Conservation (phyloP, 2,329 filamentous ascomycete species). For the Curvularia verruculosa region DNA sequence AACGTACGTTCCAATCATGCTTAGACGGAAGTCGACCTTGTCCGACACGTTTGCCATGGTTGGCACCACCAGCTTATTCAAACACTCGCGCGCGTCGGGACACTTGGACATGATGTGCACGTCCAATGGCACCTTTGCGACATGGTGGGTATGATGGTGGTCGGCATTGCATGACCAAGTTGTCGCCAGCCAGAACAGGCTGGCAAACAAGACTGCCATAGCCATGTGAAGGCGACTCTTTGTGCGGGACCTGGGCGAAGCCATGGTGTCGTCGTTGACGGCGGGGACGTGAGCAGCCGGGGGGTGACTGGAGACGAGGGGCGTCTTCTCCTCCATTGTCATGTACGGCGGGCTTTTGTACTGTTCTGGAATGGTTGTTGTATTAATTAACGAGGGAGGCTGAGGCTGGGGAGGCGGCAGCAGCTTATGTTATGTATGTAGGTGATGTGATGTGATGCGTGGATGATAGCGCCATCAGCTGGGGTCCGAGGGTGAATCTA, state of each 20-base stretch:
- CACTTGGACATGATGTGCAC: conserved; percentile 96
- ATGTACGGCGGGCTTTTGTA: conserved; percentile 10
- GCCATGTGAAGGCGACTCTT: conserved; percentile 35
- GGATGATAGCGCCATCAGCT: conserved; percentile 16
- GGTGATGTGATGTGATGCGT: conserved; percentile 1
- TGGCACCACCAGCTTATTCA: conserved; percentile 80
- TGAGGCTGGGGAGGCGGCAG: not conserved
- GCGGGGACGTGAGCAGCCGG: conserved; percentile 10
- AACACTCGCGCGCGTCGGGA: conserved; percentile 84
- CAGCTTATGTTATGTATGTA: not conserved
- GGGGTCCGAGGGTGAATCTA: not conserved
- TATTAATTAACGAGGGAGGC: conserved; percentile 10
- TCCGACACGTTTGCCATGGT: conserved; percentile 80
- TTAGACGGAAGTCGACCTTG: conserved; percentile 89
- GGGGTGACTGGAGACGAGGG: conserved; percentile 35
- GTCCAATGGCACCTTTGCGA: conserved; percentile 73
- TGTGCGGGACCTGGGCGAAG: conserved; percentile 5
- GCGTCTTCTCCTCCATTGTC: conserved; percentile 39
- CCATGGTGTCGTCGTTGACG: conserved; percentile 23
- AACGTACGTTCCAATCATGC: conserved; percentile 81
- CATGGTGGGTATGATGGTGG: conserved; percentile 21
- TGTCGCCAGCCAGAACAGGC: conserved; percentile 41
- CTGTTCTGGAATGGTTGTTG: not conserved
- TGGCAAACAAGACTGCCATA: conserved; percentile 34
- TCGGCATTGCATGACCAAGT: conserved; percentile 37